Conservation (phyloP, 805 yeast species). For the Deakozyma indianensis region DNA sequence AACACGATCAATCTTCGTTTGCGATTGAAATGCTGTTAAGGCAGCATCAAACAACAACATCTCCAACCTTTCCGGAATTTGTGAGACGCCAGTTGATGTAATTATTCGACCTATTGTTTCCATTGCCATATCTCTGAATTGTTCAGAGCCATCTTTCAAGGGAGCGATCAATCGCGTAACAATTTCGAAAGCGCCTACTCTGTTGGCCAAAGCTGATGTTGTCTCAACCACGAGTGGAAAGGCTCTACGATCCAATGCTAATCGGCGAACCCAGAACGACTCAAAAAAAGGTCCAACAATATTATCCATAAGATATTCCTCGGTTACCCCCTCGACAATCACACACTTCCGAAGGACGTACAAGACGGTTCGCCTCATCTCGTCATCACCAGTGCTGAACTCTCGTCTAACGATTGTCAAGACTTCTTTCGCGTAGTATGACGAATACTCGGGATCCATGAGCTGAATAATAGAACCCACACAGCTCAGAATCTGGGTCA, state of each 20-base stretch:
- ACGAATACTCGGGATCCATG: slow-evolving; percentile 73
- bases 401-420: slow-evolving; percentile 56
- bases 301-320: slow-evolving; percentile 33
- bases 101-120: slow-evolving; percentile 32
- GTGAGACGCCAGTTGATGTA: slow-evolving; percentile 32
- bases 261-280: slow-evolving; percentile 69
- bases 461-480: slow-evolving; percentile 71
- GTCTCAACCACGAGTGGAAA: slow-evolving; percentile 56
- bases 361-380: slow-evolving; percentile 64
- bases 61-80: slow-evolving; percentile 42
- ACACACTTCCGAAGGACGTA: slow-evolving; percentile 55
- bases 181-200: slow-evolving; percentile 49
- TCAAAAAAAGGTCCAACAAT: slow-evolving; percentile 49
- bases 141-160: slow-evolving; percentile 73
- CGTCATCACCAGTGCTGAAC: slow-evolving; percentile 72
- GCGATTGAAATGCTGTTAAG: slow-evolving; percentile 69
- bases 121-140: slow-evolving; percentile 63
- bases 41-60: slow-evolving; percentile 58
- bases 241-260: slow-evolving; percentile 40
- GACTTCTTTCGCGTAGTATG: slow-evolving; percentile 62
- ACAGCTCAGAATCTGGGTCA: slow-evolving; percentile 65
- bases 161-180: slow-evolving; percentile 41
- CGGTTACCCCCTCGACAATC: slow-evolving; percentile 38
- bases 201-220: slow-evolving; percentile 49
- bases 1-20: slow-evolving; percentile 38